A percentile compares a stretch with the other conserved stretches of the same genome.
These are phyloP conservation scores for Chlorella sp. DNA, from an alignment of 139 green algal genomes.

Conservation along the genomic window DNA sequence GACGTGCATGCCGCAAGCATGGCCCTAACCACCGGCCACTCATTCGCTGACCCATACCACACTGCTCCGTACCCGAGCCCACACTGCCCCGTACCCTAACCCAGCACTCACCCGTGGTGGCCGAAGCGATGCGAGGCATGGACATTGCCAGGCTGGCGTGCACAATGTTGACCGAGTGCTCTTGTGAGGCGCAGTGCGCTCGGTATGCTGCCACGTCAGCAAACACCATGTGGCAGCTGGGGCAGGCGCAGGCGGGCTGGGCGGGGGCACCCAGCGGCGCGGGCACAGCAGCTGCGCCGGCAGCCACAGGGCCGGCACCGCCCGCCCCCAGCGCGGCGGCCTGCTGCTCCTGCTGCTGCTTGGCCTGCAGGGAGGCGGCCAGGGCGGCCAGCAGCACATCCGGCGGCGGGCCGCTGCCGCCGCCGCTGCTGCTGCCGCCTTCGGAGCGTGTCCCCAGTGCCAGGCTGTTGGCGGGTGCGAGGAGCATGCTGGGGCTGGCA, in stretches of 20 bases:
- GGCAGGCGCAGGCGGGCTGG: constrained; percentile 1
- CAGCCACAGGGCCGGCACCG: background rate
- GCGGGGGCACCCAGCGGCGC: no score
- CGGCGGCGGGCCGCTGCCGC: background rate
- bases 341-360: background rate
- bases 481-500: no score
- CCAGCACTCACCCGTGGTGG: background rate
- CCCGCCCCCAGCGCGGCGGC: no score
- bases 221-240: background rate
- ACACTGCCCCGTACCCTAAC: background rate
- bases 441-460: no score
- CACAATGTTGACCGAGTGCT: constrained; percentile 18
- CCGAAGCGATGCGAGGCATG: background rate
- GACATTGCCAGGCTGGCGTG: background rate
- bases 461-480: no score
- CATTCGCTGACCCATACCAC: background rate
- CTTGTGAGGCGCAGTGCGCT: constrained; percentile 1
- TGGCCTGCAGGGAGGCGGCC: background rate
- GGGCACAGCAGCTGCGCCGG: background rate
- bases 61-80: background rate
- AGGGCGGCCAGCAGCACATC: constrained; percentile 11
- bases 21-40: background rate
- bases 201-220: background rate
- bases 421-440: background rate
- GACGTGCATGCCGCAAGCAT: background rate